Conservation (phyloP, 306 rosid genomes). For the Inga laurina region DNA sequence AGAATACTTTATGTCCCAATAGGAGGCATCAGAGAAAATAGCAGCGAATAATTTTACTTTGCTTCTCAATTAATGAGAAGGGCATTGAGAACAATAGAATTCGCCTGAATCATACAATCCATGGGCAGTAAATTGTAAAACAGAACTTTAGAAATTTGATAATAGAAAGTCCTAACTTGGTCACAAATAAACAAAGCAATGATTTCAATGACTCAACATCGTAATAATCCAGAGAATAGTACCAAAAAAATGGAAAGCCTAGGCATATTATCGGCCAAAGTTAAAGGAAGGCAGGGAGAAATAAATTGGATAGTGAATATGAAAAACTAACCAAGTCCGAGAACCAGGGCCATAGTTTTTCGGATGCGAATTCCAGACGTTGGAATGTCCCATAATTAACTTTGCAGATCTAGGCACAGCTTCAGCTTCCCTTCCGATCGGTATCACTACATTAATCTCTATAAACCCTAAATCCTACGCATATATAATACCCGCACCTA, state of each 20-base stretch:
- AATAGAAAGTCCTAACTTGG: not conserved
- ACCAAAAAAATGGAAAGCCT: not conserved
- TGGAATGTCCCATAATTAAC: slow-evolving; percentile 50
- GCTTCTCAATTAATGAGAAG: not conserved
- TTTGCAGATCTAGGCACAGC: not conserved
- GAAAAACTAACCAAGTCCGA: slow-evolving; percentile 41
- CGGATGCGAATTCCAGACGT: slow-evolving; percentile 59
- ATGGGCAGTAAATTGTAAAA: not conserved
- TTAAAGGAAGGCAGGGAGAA: not conserved
- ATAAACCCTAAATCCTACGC: not conserved
- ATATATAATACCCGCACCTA: not conserved
- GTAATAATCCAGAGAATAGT: not conserved
- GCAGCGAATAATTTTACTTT: not conserved
- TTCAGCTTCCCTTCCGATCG: not conserved
- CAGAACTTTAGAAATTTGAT: not conserved
- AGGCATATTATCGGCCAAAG: not conserved
- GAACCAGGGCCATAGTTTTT: slow-evolving; percentile 64
- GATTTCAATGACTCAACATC: not conserved
- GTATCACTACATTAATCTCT: not conserved
- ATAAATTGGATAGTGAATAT: not conserved
- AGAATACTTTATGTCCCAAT: not conserved
- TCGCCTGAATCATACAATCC: not conserved
- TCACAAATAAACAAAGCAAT: not conserved
- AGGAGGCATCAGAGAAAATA: not conserved
- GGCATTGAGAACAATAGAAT: not conserved